Evolutionary conservation across 129 eudicot species (phyloP).

Genomic region (carrot (Daucus carota)): DH1_v3.0 NC_030384.2:34657501-34658000

Average conservation of each 20-base stretch:
- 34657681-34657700: conserved; percentile 7
- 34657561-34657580: not conserved
- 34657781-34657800: not conserved
- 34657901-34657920: not conserved
- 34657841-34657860: not conserved
- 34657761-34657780: not conserved
- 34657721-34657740: not conserved
- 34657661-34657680: conserved; percentile 20
- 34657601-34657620: conserved; percentile 22
- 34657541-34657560: conserved; percentile 30
- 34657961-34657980: not conserved
- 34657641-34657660: not conserved
- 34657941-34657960: not conserved
- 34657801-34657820: not conserved
- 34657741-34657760: not conserved
- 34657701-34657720: not conserved
- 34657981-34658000: conserved; percentile 5
- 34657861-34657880: not conserved
- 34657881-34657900: not conserved
- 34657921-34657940: not conserved
- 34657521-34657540: conserved; percentile 38
- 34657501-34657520: conserved; percentile 7
- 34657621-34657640: not conserved
- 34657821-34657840: not conserved
- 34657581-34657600: not conserved